Evolutionary conservation across 2,329 filamentous ascomycete genomes (phyloP).

Genomic region (Nannizziopsis arthrosporioides): DNA sequence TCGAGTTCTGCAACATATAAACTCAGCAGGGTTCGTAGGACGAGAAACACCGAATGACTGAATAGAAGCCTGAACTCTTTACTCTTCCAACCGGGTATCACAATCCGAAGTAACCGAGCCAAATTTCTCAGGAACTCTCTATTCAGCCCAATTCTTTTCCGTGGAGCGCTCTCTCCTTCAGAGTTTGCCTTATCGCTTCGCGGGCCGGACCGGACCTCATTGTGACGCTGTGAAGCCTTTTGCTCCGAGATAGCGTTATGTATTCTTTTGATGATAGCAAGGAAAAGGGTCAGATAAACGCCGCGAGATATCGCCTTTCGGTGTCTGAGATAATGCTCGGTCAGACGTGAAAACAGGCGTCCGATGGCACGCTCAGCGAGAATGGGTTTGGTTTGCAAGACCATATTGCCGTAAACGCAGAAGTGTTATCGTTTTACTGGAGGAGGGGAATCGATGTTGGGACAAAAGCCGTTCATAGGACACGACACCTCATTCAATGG

Average conservation of each 20-base stretch:
- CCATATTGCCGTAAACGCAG: conserved; percentile 43
- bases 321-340: conserved; percentile 62
- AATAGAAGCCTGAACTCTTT: conserved; percentile 76
- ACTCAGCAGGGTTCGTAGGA: conserved; percentile 82
- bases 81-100: conserved; percentile 79
- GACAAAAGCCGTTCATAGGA: background rate
- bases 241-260: conserved; percentile 87
- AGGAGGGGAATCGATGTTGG: background rate
- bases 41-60: conserved; percentile 86
- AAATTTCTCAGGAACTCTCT: conserved; percentile 73
- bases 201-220: conserved; percentile 44
- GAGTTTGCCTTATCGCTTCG: conserved; percentile 19
- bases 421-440: background rate
- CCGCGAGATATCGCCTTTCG: conserved; percentile 71
- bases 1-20: conserved; percentile 94
- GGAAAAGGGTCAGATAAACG: conserved; percentile 69
- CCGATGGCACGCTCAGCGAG: conserved; percentile 54
- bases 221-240: conserved; percentile 63
- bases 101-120: conserved; percentile 67
- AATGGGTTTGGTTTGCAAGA: conserved; percentile 60
- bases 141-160: conserved; percentile 84
- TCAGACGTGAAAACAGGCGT: conserved; percentile 53
- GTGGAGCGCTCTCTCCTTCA: conserved; percentile 23
- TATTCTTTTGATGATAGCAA: conserved; percentile 73
- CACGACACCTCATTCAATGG: no score